These are phyloP conservation scores for Jatropha multifida DNA, from an alignment of 441 rosid species.

Conservation along the genomic window DNA sequence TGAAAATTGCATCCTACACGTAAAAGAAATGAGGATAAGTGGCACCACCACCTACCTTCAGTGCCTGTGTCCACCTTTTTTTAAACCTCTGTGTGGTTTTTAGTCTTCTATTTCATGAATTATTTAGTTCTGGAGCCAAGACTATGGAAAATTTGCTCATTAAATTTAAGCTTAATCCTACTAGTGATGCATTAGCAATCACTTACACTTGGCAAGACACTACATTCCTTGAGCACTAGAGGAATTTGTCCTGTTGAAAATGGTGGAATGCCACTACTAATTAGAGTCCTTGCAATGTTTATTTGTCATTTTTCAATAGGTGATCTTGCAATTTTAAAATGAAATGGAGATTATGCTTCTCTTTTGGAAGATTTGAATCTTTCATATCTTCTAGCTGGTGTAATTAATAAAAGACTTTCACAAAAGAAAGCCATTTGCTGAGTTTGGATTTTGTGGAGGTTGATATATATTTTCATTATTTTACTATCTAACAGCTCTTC, in stretches of 20 bases:
- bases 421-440: conserved; percentile 6
- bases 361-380: conserved; percentile 36
- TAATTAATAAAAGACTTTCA: not conserved
- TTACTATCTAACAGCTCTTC: conserved; percentile 8
- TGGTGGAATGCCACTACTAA: conserved; percentile 24
- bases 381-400: not conserved
- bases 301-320: conserved; percentile 7
- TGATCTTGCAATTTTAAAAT: conserved; percentile 9
- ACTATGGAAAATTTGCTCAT: conserved; percentile 8
- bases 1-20: conserved; percentile 26
- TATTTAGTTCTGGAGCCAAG: conserved; percentile 1
- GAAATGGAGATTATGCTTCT: conserved; percentile 29
- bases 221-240: not conserved
- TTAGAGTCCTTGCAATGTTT: conserved; percentile 16
- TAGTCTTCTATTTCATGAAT: conserved; percentile 2
- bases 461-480: not conserved
- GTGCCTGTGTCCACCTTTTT: conserved; percentile 1
- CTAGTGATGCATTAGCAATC: not conserved
- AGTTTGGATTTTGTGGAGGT: conserved; percentile 30
- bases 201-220: not conserved
- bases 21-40: not conserved
- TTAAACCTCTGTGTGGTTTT: not conserved
- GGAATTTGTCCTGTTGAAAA: conserved; percentile 8
- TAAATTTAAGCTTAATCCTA: not conserved
- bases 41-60: not conserved